Evolutionary conservation across 108 stramenopile species (phyloP).

Genomic region (Cylindrotheca fusiformis): DNA sequence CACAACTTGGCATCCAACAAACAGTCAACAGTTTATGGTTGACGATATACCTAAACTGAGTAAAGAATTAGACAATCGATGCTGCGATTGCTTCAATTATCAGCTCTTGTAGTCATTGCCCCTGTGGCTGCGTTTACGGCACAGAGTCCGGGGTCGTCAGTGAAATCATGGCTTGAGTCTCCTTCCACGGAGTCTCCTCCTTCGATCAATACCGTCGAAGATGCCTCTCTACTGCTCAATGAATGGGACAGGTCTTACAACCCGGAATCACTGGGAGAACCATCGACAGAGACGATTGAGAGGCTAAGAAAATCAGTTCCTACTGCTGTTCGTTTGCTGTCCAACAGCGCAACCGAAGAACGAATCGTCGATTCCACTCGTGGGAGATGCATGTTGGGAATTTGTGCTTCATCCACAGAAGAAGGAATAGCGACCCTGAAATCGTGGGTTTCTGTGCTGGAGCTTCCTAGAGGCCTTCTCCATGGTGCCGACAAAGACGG

Average conservation of each 20-base stretch:
- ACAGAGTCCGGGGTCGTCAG: background rate
- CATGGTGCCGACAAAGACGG: slow-evolving; percentile 88
- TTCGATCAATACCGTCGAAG: slow-evolving; percentile 23
- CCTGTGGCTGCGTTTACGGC: slow-evolving; percentile 3
- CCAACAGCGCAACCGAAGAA: slow-evolving; percentile 39
- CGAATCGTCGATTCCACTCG: slow-evolving; percentile 47
- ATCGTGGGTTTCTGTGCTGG: slow-evolving; percentile 60
- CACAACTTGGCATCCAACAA: too few species aligned
- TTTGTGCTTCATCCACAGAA: slow-evolving; percentile 70
- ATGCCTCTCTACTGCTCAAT: slow-evolving; percentile 22
- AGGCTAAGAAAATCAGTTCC: slow-evolving; percentile 10
- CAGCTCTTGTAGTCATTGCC: too few species aligned
- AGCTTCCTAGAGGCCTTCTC: slow-evolving; percentile 73
- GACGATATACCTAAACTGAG: too few species aligned
- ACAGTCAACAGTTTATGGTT: too few species aligned
- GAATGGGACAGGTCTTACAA: slow-evolving; percentile 36
- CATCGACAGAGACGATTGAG: background rate
- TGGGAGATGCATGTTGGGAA: slow-evolving; percentile 78
- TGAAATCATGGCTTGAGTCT: slow-evolving; percentile 11
- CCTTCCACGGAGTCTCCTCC: background rate
- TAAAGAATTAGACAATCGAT: too few species aligned
- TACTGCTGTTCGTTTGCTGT: slow-evolving; percentile 22
- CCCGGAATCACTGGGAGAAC: background rate
- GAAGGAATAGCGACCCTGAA: slow-evolving; percentile 71
- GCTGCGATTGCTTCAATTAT: too few species aligned